Evolutionary conservation across 2,329 filamentous ascomycete genomes (phyloP), one percentile per base, ranked within the genome.

Genomic region (Fonsecaea monophora): DNA sequence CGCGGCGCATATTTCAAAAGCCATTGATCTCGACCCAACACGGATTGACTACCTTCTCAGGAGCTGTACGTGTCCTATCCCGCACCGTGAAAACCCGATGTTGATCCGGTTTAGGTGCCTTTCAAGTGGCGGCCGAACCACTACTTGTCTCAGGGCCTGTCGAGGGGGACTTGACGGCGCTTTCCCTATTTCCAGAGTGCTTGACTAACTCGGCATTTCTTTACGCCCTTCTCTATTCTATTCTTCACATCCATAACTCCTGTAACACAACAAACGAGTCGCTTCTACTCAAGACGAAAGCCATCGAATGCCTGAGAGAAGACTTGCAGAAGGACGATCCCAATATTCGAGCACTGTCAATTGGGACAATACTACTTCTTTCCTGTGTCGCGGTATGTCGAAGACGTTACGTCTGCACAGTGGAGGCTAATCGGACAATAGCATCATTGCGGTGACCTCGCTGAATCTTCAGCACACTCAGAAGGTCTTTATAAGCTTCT

Each of bases 401-500:
- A 54, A 21, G 21, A 5, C 37, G 13, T 32, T 13, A 30, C 30
- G 9, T 50, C 18, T 21, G n/a, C 2, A 5, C 21, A 25, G 21
- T 32, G 3, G 48, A 34, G 35, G 42, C 59, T 66, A 25, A 66
- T 38, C 15, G 15, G 40, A 38, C 8, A 40, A 9, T 18, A 66
- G 64, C 50, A 56, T 59, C 64, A 54, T 38, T 66, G 57, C 37
- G 64, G 64, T 18, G 64, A 66, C 25, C 32, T 50, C 32, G 54
- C 32, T 25, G 64, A 66, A 40, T 66, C 60, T 34, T 48, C 58
- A 30, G 64, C 64, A 35, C 64, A 66, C 37, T 62, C 54, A 6
- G 64, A 66, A 35, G 64, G 64, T 15, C 54, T 66, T 9, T 62
- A 62, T 18, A 60, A 50, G 21, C 64, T 66, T 50, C 37, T 66